Base-by-base conservation (phyloP, 2,329 filamentous ascomycete genomes). In the Alternaria sp. region DNA sequence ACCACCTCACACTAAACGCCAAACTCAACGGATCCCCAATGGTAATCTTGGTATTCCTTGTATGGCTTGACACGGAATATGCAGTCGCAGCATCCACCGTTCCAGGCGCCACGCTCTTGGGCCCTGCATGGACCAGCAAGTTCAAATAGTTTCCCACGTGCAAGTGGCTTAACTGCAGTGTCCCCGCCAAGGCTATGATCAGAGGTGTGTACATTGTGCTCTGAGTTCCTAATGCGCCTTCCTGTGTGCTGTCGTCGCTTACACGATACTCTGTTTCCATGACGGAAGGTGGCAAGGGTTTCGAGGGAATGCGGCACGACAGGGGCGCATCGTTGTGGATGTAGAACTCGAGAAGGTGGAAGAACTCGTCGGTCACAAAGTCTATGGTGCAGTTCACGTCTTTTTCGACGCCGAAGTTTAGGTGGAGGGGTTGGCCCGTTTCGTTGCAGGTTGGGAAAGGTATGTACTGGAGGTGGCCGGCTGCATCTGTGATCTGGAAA, bases 321-420 rank as follows among this genome's bases (percentile, higher is more conserved):
- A 98, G 85, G 9, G 95, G 95, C 18, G 93, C 94, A 80, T 99
- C 95, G 82, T 91, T 93, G 85, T 98, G 95, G 78, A 98, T 90
- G 85, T 98, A 98, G 85, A 97, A 98, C 82, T 98, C 92, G 82
- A 94, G 89, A 52, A 94, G 69, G 80, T 95, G 92, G 84, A 93
- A 95, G 84, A 94, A 90, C 41, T 90, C 87, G 76, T 94, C 92
- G 71, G 86, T 85, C 71, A 94, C 85, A 80, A 91, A 86, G 74
- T 90, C 83, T 71, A 95, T 89, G 56, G 92, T 95, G 83, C 92
- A 95, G 82, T 94, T 94, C 69, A 92, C 81, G 76, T 96, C 93
- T 67, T 79, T 79, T 76, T 94, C 92, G 68, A 91, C 81, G 77
- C 94, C 94, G 82, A 97, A 98, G 78, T 88, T 86, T 77, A 99